Evolutionary conservation across 2,329 filamentous ascomycete genomes (phyloP).

Genomic region (Alternaria alternata): DNA sequence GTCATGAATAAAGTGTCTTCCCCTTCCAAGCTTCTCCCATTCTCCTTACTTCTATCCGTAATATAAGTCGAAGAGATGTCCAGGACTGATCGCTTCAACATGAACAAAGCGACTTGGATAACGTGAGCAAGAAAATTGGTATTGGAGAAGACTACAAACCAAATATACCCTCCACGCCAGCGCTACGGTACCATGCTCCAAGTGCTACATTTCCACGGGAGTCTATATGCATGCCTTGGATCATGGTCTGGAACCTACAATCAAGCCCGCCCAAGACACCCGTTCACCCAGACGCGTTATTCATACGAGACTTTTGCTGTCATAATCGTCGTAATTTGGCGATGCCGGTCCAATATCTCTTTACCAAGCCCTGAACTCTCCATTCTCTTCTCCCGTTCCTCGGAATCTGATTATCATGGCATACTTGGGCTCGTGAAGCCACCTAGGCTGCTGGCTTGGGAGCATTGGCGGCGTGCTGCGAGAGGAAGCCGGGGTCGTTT

Average conservation of each 20-base stretch:
- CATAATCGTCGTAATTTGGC: background rate
- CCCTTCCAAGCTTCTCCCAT: background rate
- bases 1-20: background rate
- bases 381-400: background rate
- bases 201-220: background rate
- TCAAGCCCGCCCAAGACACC: background rate
- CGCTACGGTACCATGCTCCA: background rate
- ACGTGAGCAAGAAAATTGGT: background rate
- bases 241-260: background rate
- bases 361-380: background rate
- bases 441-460: conserved; percentile 10
- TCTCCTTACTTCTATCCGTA: background rate
- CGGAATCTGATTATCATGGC: background rate
- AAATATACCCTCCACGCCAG: background rate
- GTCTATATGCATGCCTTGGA: background rate
- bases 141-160: background rate
- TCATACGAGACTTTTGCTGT: background rate
- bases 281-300: background rate
- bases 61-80: background rate
- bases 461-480: conserved; percentile 66
- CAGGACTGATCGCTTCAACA: background rate
- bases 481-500: conserved; percentile 83
- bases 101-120: background rate
- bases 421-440: background rate
- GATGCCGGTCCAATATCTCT: background rate